These are phyloP conservation scores for Pseudozyma pruni DNA, from an alignment of 1,284 basidiomycete species.

Conservation along the genomic window DNA sequence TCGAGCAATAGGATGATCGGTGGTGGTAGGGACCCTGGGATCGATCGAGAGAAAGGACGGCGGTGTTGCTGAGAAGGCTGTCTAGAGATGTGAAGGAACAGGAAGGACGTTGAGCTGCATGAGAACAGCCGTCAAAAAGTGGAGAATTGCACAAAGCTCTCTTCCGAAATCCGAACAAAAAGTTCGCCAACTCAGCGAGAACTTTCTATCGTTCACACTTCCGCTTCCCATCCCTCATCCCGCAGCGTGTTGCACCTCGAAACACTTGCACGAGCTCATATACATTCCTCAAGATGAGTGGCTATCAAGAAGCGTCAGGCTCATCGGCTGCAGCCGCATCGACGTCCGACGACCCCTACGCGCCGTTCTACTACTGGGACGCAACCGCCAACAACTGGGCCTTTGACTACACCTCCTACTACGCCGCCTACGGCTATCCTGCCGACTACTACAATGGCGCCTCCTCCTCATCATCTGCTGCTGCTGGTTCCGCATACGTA, in stretches of 20 bases:
- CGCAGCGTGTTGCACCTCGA: not conserved
- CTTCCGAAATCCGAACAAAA: too few species aligned
- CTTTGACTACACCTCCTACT: constrained; percentile 65
- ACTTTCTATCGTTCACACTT: not conserved
- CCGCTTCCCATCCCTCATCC: constrained; percentile 1
- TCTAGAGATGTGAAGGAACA: too few species aligned
- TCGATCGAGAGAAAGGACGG: too few species aligned
- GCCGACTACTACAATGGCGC: constrained; percentile 35
- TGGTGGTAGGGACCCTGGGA: too few species aligned
- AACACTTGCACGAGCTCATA: not conserved
- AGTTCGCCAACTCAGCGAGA: not conserved
- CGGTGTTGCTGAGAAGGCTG: too few species aligned
- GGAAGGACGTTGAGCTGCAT: not conserved
- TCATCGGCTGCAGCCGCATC: constrained; percentile 10
- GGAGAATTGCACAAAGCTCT: not conserved
- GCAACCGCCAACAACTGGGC: constrained; percentile 57
- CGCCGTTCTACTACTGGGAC: constrained; percentile 67
- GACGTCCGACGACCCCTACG: constrained; percentile 57
- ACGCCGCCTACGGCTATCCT: constrained; percentile 58
- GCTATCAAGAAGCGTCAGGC: constrained; percentile 1
- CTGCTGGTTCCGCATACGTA: constrained; percentile 11
- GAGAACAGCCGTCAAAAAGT: not conserved
- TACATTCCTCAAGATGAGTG: constrained; percentile 5
- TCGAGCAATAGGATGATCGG: not conserved
- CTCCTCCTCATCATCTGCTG: constrained; percentile 6